phyloP scores from a whole-genome alignment of 345 rosid species.

The Camelina neglecta region DNA sequence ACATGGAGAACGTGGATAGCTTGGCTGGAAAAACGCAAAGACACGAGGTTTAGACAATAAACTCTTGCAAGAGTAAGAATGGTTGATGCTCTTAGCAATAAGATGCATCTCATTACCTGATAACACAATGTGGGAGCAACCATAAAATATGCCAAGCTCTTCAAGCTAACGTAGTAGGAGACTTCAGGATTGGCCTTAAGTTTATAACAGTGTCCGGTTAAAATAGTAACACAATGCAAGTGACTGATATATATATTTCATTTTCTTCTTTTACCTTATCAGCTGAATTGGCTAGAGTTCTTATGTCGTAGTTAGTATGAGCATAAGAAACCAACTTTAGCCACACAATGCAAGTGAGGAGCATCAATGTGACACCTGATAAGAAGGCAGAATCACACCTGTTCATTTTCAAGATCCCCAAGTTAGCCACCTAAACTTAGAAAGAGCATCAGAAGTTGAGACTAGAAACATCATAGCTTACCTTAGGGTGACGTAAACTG shows the following conservation, averaged over 20 bases:
- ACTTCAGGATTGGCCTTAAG: constrained; percentile 55
- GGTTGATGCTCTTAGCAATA: constrained; percentile 5
- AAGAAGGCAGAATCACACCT: constrained; percentile 92
- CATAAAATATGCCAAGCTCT: constrained; percentile 92
- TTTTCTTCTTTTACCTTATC: constrained; percentile 58
- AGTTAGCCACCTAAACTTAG: constrained; percentile 13
- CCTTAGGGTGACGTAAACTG: constrained; percentile 87
- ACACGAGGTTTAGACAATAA: constrained; percentile 10
- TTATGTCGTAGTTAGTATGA: constrained; percentile 87
- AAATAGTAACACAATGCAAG: constrained; percentile 18
- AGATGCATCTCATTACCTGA: constrained; percentile 62
- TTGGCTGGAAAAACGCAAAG: constrained; percentile 51
- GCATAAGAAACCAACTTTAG: constrained; percentile 92
- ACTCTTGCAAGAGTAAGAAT: constrained; percentile 25
- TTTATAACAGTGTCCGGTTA: constrained; percentile 37
- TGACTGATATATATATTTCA: neutral
- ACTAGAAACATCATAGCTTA: constrained; percentile 31
- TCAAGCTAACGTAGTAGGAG: constrained; percentile 60
- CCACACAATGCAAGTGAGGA: constrained; percentile 96
- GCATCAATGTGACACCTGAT: constrained; percentile 90
- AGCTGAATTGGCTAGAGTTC: constrained; percentile 61
- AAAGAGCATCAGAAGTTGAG: constrained; percentile 26
- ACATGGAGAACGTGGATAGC: constrained; percentile 84
- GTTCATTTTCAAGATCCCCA: constrained; percentile 46
- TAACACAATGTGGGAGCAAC: constrained; percentile 96